phyloP scores from a whole-genome alignment of 345 rosid species.

The Salix udensis region DNA sequence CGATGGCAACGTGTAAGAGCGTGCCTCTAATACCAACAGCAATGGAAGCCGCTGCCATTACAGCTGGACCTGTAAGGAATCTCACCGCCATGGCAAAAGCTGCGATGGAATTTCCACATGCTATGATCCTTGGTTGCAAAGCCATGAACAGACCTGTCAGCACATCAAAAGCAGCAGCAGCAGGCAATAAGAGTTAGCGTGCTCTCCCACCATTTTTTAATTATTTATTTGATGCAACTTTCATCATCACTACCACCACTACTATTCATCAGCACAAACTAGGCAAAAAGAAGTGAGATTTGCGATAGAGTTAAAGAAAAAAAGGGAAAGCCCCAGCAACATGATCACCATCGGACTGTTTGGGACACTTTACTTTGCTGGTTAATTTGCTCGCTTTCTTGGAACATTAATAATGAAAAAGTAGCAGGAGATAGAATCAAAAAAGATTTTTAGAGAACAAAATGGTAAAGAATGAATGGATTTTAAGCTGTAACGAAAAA shows the following conservation, averaged over 20 bases:
- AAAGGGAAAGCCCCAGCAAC: slow-evolving; percentile 11
- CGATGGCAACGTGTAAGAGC: slow-evolving; percentile 90
- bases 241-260: slow-evolving; percentile 20
- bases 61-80: slow-evolving; percentile 97
- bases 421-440: slow-evolving; percentile 4
- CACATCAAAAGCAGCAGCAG: slow-evolving; percentile 15
- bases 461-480: not conserved
- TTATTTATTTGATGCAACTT: not conserved
- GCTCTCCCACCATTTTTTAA: slow-evolving; percentile 13
- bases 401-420: slow-evolving; percentile 37
- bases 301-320: not conserved
- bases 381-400: slow-evolving; percentile 22
- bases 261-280: not conserved
- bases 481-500: not conserved
- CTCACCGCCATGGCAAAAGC: slow-evolving; percentile 89
- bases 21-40: slow-evolving; percentile 82
- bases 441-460: slow-evolving; percentile 2
- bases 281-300: slow-evolving; percentile 13
- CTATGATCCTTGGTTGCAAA: slow-evolving; percentile 96
- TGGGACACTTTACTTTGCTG: slow-evolving; percentile 12
- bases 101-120: slow-evolving; percentile 93
- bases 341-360: slow-evolving; percentile 29
- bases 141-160: slow-evolving; percentile 95
- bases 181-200: not conserved
- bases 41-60: slow-evolving; percentile 92